Evolutionary conservation across 176 grass and related monocot species (phyloP).

Genomic region (Oryza glumipatula): DNA sequence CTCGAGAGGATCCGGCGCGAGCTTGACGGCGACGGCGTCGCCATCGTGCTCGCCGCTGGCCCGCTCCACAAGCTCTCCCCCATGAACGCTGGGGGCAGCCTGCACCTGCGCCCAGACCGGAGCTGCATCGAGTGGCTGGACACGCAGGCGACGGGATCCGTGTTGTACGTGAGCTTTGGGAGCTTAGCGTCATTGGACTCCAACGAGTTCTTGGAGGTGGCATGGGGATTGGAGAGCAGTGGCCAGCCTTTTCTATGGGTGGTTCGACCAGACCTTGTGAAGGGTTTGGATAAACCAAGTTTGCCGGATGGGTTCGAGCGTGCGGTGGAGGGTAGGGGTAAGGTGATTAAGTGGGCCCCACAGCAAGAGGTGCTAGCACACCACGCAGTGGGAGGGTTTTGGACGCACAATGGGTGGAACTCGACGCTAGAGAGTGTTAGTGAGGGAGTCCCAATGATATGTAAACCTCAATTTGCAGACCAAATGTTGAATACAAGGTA

Average conservation of each 20-base stretch:
- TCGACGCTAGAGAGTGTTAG: slow-evolving; percentile 36
- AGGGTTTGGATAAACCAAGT: neutral
- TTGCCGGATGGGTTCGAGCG: neutral
- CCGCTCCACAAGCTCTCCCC: slow-evolving; percentile 47
- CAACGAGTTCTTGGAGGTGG: slow-evolving; percentile 26
- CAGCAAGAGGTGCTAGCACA: slow-evolving; percentile 46
- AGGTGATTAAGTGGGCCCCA: slow-evolving; percentile 49
- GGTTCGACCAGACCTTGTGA: slow-evolving; percentile 5
- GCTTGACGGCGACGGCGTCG: neutral
- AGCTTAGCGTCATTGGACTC: slow-evolving; percentile 26
- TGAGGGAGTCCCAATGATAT: slow-evolving; percentile 43
- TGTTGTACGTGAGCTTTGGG: slow-evolving; percentile 53
- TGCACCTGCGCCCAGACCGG: neutral
- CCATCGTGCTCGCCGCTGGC: slow-evolving; percentile 5
- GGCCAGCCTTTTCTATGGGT: slow-evolving; percentile 47
- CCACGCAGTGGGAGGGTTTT: slow-evolving; percentile 31
- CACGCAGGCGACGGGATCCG: neutral
- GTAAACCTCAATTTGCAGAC: slow-evolving; percentile 25
- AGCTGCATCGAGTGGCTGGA: slow-evolving; percentile 49
- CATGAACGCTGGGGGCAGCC: neutral
- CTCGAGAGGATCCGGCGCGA: slow-evolving; percentile 10
- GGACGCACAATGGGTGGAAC: slow-evolving; percentile 53
- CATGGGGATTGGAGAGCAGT: slow-evolving; percentile 21
- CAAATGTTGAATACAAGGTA: slow-evolving; percentile 50
- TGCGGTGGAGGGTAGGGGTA: neutral